Base-by-base conservation (phyloP, 192 early-diverging fungal genomes). In the Backusella sp. region DNA sequence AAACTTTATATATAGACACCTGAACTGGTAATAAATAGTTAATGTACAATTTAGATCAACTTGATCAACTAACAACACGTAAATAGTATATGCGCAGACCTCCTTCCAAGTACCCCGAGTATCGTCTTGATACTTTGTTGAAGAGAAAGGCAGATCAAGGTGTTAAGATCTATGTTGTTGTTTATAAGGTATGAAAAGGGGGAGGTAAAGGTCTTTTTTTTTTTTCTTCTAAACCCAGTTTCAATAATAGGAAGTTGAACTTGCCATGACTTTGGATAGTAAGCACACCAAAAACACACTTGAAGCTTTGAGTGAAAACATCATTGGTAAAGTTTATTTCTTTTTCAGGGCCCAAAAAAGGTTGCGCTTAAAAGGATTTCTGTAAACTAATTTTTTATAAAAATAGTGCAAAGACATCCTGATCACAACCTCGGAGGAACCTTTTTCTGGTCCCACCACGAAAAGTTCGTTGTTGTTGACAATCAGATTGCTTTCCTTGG, bases 391-490 rank as follows among this genome's bases (percentile, higher is more conserved):
- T 28, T 14, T 28, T 14, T 28, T 17, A 32, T 32, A 28, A 66
- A 39, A 41, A 8, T 28, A 87, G 93, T 97, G 12, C 90, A 93
- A 80, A 88, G 95, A 15, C 92, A 97, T 78, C 95, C 95, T n/a
- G 94, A 97, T 78, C 95, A 96, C 75, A 74, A 77, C 59, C 84
- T 94, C 12, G 89, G 87, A 34, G 92, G 91, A 26, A 94, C 93
- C 7, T 89, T 92, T 79, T 94, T 95, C 85, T 97, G 95, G 95
- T 94, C 95, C 21, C 92, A 93, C 78, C 92, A 93, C 71, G 92
- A 92, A 65, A 96, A 96, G 74, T 88, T 92, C 71, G 86, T 92
- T 2, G 84, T 94, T 3, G 83, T 96, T 2, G 94, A 96, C 80
- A 90, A 91, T 76, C 89, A 88, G 49, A 89, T 95, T 76, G 93